Evolutionary conservation across 495 filamentous ascomycete genomes (phyloP), one percentile per base, ranked within the genome.

Genomic region (Penicillium verhagenii): DNA sequence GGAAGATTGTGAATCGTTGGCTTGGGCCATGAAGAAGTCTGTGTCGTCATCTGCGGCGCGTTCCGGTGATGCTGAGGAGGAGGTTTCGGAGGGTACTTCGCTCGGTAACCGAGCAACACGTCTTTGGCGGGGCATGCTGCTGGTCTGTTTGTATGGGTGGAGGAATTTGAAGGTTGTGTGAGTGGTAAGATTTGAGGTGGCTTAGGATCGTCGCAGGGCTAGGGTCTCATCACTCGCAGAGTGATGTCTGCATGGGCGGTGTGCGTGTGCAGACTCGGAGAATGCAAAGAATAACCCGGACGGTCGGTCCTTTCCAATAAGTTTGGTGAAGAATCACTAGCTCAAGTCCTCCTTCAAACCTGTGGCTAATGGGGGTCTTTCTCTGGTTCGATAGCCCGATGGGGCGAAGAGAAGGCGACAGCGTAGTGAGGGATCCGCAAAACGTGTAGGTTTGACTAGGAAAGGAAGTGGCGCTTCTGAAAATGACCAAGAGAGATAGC

Each of bases 1-100:
- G 3, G 92, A 97, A 6, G 92, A 96, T 61, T 91, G 82, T 4
- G 91, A 96, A 68, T 97, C 92, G 72, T 96, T 96, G 54, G 82
- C 80, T 54, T 86, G 88, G 40, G 83, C 81, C 70, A 82, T 86
- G 72, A 94, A 93, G 76, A 93, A 95, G 69, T 97, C 92, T 58
- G 89, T 94, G 68, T 96, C 92, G 71, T 96, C 92, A 70, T 96
- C 91, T 54, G 83, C 85, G 60, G 83, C 81, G 25, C 89, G 86
- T 65, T 88, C 88, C 20, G 92, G 92, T 1, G 92, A 95, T 67
- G 88, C 92, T 45, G 88, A 90, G 3, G 88, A 87, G 14, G 89
- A 94, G 13, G 89, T 89, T 58, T 73, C 74, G 55, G 75, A 79
- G 53, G 74, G 74, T 28, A 70, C 68, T 65, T 76, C 73, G 60